These are phyloP conservation scores for Pleurotus cornucopiae DNA, from an alignment of 768 basidiomycete species.

Conservation along the genomic window DNA sequence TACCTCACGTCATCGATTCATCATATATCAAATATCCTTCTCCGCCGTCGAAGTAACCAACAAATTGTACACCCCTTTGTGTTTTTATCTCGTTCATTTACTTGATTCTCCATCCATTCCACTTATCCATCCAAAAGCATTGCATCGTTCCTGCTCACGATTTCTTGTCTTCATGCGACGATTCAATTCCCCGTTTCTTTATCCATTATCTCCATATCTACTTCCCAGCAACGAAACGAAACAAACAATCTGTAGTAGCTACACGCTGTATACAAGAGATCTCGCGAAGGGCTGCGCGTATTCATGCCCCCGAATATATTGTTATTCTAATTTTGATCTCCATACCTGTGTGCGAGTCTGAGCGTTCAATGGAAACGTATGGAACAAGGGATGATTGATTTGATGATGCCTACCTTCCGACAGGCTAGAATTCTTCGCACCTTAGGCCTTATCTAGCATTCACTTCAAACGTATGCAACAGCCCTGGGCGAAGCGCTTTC, in stretches of 20 bases:
- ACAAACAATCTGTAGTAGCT: slow-evolving; percentile 3
- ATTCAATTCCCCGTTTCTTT: slow-evolving; percentile 4
- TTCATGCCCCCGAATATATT: slow-evolving; percentile 8
- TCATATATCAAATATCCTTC: not conserved
- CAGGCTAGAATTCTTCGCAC: not conserved
- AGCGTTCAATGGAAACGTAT: not conserved
- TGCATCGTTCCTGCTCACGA: slow-evolving; percentile 1
- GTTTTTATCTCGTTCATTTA: not conserved
- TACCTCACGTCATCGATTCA: not conserved
- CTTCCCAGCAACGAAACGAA: slow-evolving; percentile 4
- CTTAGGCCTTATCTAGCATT: not conserved
- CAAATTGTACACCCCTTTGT: not conserved
- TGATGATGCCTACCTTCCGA: not conserved
- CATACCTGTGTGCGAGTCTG: not conserved
- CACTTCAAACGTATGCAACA: not conserved
- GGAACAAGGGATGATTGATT: not conserved
- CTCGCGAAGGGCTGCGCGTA: slow-evolving; percentile 7
- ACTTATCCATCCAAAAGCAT: slow-evolving; percentile 6
- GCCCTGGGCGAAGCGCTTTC: not conserved
- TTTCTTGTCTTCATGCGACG: not conserved
- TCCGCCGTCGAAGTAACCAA: not conserved
- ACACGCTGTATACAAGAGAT: slow-evolving; percentile 7
- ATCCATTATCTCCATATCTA: not conserved
- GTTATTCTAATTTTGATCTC: slow-evolving; percentile 3
- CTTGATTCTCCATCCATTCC: not conserved